Conservation (phyloP, 805 yeast species). For the Metschnikowia proteae region DNA sequence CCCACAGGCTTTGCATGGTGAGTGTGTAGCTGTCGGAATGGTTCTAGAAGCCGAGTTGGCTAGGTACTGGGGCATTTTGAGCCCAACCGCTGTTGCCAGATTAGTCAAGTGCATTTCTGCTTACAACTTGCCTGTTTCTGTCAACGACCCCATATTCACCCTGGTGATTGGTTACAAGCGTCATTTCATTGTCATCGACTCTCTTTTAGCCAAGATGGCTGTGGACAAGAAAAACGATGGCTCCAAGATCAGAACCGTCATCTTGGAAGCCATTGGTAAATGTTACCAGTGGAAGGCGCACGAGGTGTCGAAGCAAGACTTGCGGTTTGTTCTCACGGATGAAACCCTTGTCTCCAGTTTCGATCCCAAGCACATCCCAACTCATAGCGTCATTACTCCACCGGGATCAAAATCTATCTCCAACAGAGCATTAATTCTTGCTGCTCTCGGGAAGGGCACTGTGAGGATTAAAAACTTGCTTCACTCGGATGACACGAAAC, state of each 20-base stretch:
- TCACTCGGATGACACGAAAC: conserved; percentile 95
- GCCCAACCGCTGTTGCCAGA: conserved; percentile 93
- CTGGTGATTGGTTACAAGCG: conserved; percentile 64
- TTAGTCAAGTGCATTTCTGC: conserved; percentile 76
- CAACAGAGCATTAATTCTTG: conserved; percentile 87
- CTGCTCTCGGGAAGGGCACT: conserved; percentile 85
- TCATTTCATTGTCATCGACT: conserved; percentile 66
- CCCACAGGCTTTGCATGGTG: conserved; percentile 96
- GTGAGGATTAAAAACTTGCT: conserved; percentile 80
- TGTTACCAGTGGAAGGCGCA: conserved; percentile 89
- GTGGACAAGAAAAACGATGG: conserved; percentile 98
- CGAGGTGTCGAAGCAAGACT: conserved; percentile 72
- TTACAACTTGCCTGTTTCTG: conserved; percentile 79
- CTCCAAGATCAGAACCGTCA: conserved; percentile 77
- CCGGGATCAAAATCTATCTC: conserved; percentile 98
- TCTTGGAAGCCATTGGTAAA: conserved; percentile 80
- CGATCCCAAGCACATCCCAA: conserved; percentile 27
- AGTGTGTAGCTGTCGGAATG: conserved; percentile 98
- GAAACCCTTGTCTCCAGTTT: conserved; percentile 69
- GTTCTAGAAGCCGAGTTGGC: conserved; percentile 92
- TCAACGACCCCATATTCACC: conserved; percentile 64
- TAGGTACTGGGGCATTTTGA: conserved; percentile 82
- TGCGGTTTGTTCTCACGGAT: conserved; percentile 78
- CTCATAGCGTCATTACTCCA: conserved; percentile 57
- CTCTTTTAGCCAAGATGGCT: conserved; percentile 78